Evolutionary conservation across 345 rosid species (phyloP), one percentile per base, ranked within the genome.

Genomic region (Melastoma malabathricum): DNA sequence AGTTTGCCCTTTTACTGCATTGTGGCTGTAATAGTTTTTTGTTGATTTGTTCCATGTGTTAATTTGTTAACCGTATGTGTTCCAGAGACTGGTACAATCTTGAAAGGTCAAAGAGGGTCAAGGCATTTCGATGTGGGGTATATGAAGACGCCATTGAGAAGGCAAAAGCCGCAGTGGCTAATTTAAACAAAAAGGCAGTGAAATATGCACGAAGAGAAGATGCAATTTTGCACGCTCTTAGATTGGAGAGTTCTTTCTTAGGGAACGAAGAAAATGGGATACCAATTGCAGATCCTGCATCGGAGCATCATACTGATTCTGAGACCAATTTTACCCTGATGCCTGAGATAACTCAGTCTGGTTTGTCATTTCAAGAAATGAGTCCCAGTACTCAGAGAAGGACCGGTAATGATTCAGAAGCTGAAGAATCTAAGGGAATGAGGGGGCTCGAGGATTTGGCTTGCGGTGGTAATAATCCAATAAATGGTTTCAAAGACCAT

Each of bases 51-150:
- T 51, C 18, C n/a, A 29, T 19, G 45, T 51, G 60, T 52, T 52
- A 23, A 47, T 13, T 50, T 63, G 43, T 18, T 54, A 18, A 15
- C 15, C 29, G 15, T 43, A 59, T 58, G 31, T 70, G 58, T 29
- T 66, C 12, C 54, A 93, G 97, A 76, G 99, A 88, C 56, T 93
- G 97, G 97, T 88, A 93, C 72, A 69, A 79, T 72, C 92, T 93
- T 54, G 99, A 93, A 55, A 86, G 83, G 58, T 88, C 97, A 7
- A 88, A 88, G 78, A 71, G 76, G 55, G 97, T 93, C 63, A 93
- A 93, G 80, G 82, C 95, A 1, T 93, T 93, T 70, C 94, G 99
- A 15, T 93, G 99, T 67, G 96, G 92, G 56, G 99, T 88, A 51
- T 93, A 85, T 66, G 90, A 79, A 49, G 68, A 69, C 58, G 81